Conservation (phyloP, 805 yeast species). For the Cyberlindnera meyerae region DNA sequence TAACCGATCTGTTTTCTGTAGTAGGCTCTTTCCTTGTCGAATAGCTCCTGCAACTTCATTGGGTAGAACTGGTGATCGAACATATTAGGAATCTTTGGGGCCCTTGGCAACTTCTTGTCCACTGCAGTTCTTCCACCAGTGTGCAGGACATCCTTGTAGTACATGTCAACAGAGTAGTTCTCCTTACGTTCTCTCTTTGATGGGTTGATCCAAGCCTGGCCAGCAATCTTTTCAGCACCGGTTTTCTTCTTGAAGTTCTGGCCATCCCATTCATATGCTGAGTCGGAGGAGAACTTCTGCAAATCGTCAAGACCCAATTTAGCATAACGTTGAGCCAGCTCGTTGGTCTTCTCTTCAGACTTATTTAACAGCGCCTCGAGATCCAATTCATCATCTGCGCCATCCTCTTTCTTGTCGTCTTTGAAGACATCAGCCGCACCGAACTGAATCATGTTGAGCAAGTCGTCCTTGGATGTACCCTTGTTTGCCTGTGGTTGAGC, state of each 20-base stretch:
- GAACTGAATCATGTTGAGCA: constrained; percentile 75
- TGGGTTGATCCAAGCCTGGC: constrained; percentile 75
- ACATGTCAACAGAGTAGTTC: constrained; percentile 83
- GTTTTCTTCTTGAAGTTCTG: constrained; percentile 68
- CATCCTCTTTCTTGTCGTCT: constrained; percentile 25
- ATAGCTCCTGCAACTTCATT: constrained; percentile 63
- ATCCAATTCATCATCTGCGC: constrained; percentile 43
- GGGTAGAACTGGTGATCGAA: constrained; percentile 93
- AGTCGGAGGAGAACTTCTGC: constrained; percentile 67
- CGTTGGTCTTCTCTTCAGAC: constrained; percentile 60
- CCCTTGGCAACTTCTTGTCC: constrained; percentile 57
- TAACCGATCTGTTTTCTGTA: constrained; percentile 64
- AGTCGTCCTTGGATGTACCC: constrained; percentile 59
- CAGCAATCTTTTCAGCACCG: constrained; percentile 39
- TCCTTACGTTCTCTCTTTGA: constrained; percentile 80
- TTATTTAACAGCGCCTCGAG: constrained; percentile 55
- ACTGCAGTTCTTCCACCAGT: constrained; percentile 56
- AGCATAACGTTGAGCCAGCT: constrained; percentile 57
- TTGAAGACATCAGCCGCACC: constrained; percentile 66
- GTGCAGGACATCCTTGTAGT: constrained; percentile 74
- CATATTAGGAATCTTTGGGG: constrained; percentile 78
- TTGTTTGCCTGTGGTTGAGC: constrained; percentile 22
- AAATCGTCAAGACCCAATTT: constrained; percentile 70
- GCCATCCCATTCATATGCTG: constrained; percentile 87
- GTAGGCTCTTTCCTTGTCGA: constrained; percentile 77